Conservation (phyloP, 768 basidiomycete species). For the Boletus bicolor region DNA sequence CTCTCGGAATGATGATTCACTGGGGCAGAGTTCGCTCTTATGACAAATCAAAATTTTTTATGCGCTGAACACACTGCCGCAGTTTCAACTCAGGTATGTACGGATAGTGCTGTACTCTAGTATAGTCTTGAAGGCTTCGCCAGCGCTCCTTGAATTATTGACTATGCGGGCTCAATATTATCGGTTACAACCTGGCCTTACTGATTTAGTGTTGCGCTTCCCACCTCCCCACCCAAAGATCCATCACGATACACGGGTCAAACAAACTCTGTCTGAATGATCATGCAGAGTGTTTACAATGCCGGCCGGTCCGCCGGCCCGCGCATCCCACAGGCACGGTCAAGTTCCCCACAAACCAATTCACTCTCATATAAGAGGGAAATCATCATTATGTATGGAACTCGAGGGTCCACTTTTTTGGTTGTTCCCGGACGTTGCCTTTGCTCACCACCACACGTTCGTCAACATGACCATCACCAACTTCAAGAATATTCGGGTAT, state of each 20-base stretch:
- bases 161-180: no score
- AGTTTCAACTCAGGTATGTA: background rate
- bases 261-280: no score
- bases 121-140: background rate
- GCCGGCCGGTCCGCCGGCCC: slow-evolving; percentile 2
- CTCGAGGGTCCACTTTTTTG: no score
- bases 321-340: background rate
- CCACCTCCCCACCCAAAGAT: no score
- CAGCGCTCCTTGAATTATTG: background rate
- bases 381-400: background rate
- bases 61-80: background rate
- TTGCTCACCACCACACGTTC: background rate
- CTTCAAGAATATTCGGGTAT: slow-evolving; percentile 59
- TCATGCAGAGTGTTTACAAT: background rate
- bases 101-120: no score
- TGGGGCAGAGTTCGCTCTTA: no score
- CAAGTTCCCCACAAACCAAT: background rate
- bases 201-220: no score
- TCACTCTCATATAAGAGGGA: background rate
- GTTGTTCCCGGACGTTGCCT: background rate
- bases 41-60: background rate
- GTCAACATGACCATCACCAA: slow-evolving; percentile 2
- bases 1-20: background rate
- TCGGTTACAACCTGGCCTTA: no score
- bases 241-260: no score